These are phyloP conservation scores for Phytophthora foliorum DNA, from an alignment of 352 stramenopile genomes.

Conservation along the genomic window DNA sequence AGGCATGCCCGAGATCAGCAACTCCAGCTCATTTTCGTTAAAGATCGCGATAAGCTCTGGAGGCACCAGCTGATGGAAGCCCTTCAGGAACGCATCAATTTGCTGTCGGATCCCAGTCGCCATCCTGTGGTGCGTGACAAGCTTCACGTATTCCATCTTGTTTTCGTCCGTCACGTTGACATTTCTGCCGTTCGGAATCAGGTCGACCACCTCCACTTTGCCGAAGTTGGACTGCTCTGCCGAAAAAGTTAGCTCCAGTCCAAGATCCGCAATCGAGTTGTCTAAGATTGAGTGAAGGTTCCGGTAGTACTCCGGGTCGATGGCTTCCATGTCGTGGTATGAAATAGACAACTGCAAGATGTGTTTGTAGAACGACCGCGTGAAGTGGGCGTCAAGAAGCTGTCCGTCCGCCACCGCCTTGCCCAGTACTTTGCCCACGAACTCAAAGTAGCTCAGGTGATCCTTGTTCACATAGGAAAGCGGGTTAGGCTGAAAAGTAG, in stretches of 20 bases:
- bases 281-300: conserved; percentile 94
- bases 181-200: conserved; percentile 91
- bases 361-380: conserved; percentile 98
- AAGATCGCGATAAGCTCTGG: conserved; percentile 94
- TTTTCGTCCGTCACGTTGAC: conserved; percentile 93
- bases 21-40: conserved; percentile 94
- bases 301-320: conserved; percentile 97
- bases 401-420: conserved; percentile 99
- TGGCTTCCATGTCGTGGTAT: conserved; percentile 99
- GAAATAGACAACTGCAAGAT: conserved; percentile 98
- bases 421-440: conserved; percentile 98
- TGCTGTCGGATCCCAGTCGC: conserved; percentile 97
- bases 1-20: conserved; percentile 94
- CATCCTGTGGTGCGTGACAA: conserved; percentile 99
- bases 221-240: conserved; percentile 93
- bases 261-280: conserved; percentile 85
- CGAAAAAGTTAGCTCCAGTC: conserved; percentile 94
- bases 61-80: conserved; percentile 93
- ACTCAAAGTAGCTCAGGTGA: conserved; percentile 99
- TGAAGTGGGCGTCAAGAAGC: conserved; percentile 99
- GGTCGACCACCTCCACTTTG: conserved; percentile 88
- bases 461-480: conserved; percentile 99
- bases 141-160: conserved; percentile 95
- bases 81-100: conserved; percentile 91
- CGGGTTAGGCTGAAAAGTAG: conserved; percentile 99